Conservation (phyloP, 495 filamentous ascomycete species). For the Hypoxylon subgilvum region DNA sequence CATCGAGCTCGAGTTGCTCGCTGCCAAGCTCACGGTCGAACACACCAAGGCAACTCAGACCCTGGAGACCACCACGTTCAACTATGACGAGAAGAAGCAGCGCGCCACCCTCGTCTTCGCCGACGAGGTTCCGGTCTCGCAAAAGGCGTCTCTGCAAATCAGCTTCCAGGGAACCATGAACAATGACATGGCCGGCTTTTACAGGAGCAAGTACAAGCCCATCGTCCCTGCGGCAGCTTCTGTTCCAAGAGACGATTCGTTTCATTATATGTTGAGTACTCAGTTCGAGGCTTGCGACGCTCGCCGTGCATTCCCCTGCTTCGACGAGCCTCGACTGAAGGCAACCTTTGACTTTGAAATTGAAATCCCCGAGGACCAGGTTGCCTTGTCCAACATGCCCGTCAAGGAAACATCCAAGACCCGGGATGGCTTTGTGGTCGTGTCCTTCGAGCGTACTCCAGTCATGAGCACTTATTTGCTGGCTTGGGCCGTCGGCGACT, state of each 20-base stretch:
- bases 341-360: constrained; percentile 92
- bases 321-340: constrained; percentile 97
- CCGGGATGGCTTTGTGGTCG: constrained; percentile 71
- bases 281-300: constrained; percentile 98
- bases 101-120: constrained; percentile 75
- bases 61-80: constrained; percentile 67
- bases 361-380: constrained; percentile 83
- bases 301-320: constrained; percentile 92
- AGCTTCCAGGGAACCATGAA: constrained; percentile 88
- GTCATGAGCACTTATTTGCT: constrained; percentile 98
- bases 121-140: constrained; percentile 65
- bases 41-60: constrained; percentile 54
- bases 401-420: constrained; percentile 68
- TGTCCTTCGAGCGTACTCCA: constrained; percentile 84
- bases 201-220: constrained; percentile 92
- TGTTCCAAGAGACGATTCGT: constrained; percentile 77
- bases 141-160: constrained; percentile 69
- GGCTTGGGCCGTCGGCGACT: constrained; percentile 96
- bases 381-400: constrained; percentile 94
- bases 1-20: constrained; percentile 66
- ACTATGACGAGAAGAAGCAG: constrained; percentile 81
- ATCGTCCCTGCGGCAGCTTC: constrained; percentile 68
- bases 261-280: constrained; percentile 92
- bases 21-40: constrained; percentile 54
- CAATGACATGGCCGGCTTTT: constrained; percentile 95